A percentile compares a stretch with the other conserved stretches of the same genome.
These are phyloP conservation scores for Nyctanthes arbortristis DNA, from an alignment of 257 asterid genomes.

Conservation along the genomic window DNA sequence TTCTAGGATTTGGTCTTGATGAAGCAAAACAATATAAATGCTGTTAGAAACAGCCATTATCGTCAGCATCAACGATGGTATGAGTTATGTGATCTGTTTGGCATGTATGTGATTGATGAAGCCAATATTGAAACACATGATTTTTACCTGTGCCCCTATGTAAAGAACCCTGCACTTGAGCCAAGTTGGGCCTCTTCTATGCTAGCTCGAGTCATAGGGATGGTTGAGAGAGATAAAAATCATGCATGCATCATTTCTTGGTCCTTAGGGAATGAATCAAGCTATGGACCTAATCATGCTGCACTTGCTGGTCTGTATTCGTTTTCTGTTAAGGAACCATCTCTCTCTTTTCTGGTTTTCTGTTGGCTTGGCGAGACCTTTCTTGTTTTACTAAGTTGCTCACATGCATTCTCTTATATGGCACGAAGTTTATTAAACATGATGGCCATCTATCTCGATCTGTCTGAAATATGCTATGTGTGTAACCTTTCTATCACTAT, in stretches of 20 bases:
- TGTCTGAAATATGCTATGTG: neutral
- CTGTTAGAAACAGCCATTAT: constrained; percentile 96
- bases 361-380: neutral
- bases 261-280: constrained; percentile 94
- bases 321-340: constrained; percentile 1
- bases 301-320: constrained; percentile 76
- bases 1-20: constrained; percentile 84
- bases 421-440: neutral
- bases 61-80: constrained; percentile 98
- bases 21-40: constrained; percentile 93
- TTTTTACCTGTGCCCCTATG: constrained; percentile 62
- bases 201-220: constrained; percentile 92
- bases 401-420: constrained; percentile 1
- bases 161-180: constrained; percentile 81
- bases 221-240: constrained; percentile 99
- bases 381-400: neutral
- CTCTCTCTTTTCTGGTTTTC: constrained; percentile 10
- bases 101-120: constrained; percentile 98
- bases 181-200: constrained; percentile 84
- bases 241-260: constrained; percentile 88
- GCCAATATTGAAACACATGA: constrained; percentile 99
- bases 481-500: constrained; percentile 7
- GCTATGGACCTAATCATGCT: constrained; percentile 95
- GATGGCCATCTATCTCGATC: neutral
- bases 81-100: constrained; percentile 94